A percentile compares a stretch with the other conserved stretches of the same genome.
Evolutionary conservation across 2,329 filamentous ascomycete genomes (phyloP).

Genomic region (Scortechinia acanthostroma): DNA sequence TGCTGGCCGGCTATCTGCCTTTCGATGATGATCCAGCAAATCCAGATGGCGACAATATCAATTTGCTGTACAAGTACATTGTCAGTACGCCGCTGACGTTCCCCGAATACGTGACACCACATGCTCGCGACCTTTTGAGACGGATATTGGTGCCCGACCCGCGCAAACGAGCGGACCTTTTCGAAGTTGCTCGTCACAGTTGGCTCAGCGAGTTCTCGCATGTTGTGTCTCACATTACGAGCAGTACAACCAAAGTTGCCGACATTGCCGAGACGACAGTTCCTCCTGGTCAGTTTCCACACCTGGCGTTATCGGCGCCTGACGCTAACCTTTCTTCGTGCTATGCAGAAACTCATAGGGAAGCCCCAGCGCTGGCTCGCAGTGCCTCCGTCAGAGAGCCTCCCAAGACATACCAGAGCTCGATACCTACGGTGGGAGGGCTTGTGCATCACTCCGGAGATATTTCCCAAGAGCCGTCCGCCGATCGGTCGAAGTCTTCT

Average conservation of each 20-base stretch:
- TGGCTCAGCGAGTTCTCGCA: conserved; percentile 98
- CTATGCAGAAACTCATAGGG: conserved; percentile 36
- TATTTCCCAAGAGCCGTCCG: conserved; percentile 46
- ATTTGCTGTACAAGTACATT: conserved; percentile 97
- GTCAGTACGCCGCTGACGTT: conserved; percentile 94
- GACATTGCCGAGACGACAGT: conserved; percentile 80
- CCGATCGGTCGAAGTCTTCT: conserved; percentile 48
- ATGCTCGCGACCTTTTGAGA: conserved; percentile 84
- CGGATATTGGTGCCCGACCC: conserved; percentile 93
- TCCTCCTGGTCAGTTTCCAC: conserved; percentile 16
- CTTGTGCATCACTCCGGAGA: conserved; percentile 71
- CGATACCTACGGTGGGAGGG: conserved; percentile 44
- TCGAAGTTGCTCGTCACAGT: conserved; percentile 94
- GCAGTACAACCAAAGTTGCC: conserved; percentile 78
- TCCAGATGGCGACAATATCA: conserved; percentile 97
- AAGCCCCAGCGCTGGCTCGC: conserved; percentile 63
- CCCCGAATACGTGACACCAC: conserved; percentile 95
- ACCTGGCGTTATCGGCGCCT: neutral
- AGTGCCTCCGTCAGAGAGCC: conserved; percentile 90
- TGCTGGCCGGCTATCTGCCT: conserved; percentile 93
- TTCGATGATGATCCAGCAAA: conserved; percentile 98
- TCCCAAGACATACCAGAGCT: conserved; percentile 53
- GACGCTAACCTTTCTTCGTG: too few species aligned
- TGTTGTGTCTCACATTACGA: conserved; percentile 93
- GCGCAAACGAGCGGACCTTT: conserved; percentile 86